These are phyloP conservation scores for Suillus tomentosus DNA, from an alignment of 768 basidiomycete genomes.

Conservation along the genomic window DNA sequence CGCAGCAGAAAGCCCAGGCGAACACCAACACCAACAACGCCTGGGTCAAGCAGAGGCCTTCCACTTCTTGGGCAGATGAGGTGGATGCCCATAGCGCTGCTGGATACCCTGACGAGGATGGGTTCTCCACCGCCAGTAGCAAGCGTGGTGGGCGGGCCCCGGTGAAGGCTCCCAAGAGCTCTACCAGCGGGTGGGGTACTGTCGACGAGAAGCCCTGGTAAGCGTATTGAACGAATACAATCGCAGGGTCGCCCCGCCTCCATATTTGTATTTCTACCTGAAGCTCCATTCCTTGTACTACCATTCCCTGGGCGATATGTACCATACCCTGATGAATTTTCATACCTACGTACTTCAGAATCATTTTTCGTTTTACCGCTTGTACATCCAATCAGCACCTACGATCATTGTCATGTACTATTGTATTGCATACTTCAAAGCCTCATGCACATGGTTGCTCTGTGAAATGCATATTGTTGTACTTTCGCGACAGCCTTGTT, in stretches of 20 bases:
- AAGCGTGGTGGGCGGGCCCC: conserved; percentile 17
- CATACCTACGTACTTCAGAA: neutral
- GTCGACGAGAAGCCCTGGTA: conserved; percentile 27
- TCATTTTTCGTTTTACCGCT: neutral
- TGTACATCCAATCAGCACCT: neutral
- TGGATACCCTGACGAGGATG: conserved; percentile 4
- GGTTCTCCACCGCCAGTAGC: conserved; percentile 11
- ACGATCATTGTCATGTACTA: neutral
- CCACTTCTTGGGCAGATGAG: conserved; percentile 32
- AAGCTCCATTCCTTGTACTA: neutral
- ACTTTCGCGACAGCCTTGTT: neutral
- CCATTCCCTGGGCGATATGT: neutral
- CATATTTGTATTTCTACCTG: neutral
- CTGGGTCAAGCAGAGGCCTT: conserved; percentile 8
- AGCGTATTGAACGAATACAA: neutral
- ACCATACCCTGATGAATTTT: neutral
- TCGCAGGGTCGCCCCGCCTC: too few species aligned
- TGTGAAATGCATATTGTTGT: conserved; percentile 1
- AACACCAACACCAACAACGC: conserved; percentile 4
- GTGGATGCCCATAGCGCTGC: conserved; percentile 22
- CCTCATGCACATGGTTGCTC: neutral
- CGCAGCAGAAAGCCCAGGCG: neutral
- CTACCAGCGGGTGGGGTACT: conserved; percentile 30
- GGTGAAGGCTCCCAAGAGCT: conserved; percentile 17
- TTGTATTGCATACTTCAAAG: neutral